Evolutionary conservation across 176 grass and related monocot genomes (phyloP), one percentile per base, ranked within the genome.

Genomic region (Stipa capillata): DNA sequence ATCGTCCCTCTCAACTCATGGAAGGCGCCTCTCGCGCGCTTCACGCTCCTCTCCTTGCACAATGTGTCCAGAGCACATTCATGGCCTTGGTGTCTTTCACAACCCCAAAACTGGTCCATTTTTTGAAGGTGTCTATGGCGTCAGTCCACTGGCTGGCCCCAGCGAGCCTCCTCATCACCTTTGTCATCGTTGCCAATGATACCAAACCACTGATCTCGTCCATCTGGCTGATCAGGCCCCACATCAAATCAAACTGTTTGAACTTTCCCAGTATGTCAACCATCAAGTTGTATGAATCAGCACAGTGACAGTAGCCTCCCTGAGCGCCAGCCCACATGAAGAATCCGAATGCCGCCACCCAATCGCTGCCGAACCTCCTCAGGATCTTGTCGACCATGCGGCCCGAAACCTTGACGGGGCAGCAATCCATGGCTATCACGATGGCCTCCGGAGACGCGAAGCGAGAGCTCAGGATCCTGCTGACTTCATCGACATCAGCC

Each of bases 1-100:
- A 93, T 81, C 29, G 65, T 69, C 58, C 27, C 79, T 68, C 41
- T 88, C 24, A 93, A 49, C 58, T 86, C 85, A 68, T 77, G 52
- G 67, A 97, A 97, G 6, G 77, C 93, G 13, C 91, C 80, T 78
- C 74, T 83, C 2, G 93, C 93, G 0, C 86, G 93, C 72, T 86
- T 90, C 41, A 93, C 90, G 24, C 93, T 97, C 74, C 88, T 97
- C 85, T 97, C 93, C 78, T 93, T 93, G 85, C 90, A 97, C 44
- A 97, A 79, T 7, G 88, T 83, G 54, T 93, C 90, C 75, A 93
- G 43, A 97, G 85, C 43, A 69, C 83, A 69, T 97, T 97, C 87
- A 97, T 93, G 45, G 90, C 88, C 57, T 71, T 53, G 42, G 90
- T 91, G 76, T 97, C 87, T 72, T 90, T 97, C 4, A 49, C 77